Evolutionary conservation across 2,329 filamentous ascomycete genomes (phyloP), one percentile per base, ranked within the genome.

Genomic region (Pestalotiopsis sp.): DNA sequence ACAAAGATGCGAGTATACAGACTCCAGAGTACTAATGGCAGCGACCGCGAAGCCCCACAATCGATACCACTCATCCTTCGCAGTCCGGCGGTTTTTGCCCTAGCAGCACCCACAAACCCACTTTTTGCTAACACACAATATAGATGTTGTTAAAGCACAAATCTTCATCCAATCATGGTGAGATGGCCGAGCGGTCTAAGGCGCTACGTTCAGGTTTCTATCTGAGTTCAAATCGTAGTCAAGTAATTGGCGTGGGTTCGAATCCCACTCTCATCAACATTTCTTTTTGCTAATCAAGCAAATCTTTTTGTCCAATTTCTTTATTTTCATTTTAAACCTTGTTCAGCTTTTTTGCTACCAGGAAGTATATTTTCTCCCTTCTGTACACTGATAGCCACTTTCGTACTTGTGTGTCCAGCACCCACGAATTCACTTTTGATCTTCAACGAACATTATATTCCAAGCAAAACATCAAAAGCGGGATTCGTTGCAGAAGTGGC

Each of bases 151-250:
- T 52, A 4, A 52, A 52, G 2, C 14, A 20, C 2, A 17, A 6
- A 1, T 11, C 2, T 0, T 20, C 31, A 61, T 36, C 59, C 59
- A 62, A 62, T 62, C 59, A 62, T 25, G 61, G 61, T 64, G 61
- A 64, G 61, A 64, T 64, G 61, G 61, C 61, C 61, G 61, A 64
- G 61, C 61, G 61, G 61, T 64, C 61, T 64, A 64, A 64, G 61
- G 61, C 61, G 61, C 41, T 49, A 45, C n/a, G 38, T 64, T 64
- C 61, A 64, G 61, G 61, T 64, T 52, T 17, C 31, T 36, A 9
- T n/a, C 59, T 62, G 17, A 41, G 36, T 38, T 36, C 4, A 62
- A 62, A 38, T 62, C 59, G 31, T 38, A 38, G 36, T 62, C 27
- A 41, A 62, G 59, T 49, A 64, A 64, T 49, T 27, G 41, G 63